A percentile compares a stretch with the other conserved stretches of the same genome.
Evolutionary conservation across 2,329 filamentous ascomycete species (phyloP).

Genomic region (Tolypocladium endophyticum): DNA sequence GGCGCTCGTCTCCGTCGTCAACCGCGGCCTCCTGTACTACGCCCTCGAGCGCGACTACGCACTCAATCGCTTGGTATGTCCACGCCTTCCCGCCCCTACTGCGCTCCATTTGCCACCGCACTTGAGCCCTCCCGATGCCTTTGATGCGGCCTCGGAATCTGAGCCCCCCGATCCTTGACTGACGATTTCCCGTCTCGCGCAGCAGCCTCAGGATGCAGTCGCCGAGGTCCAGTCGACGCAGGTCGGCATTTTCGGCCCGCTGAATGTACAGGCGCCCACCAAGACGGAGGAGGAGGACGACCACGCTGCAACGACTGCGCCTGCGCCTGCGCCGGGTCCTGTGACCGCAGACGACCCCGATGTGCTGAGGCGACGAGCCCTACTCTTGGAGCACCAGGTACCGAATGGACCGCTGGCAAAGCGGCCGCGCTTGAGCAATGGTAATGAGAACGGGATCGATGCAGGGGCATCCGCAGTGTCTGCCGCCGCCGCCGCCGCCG

Average conservation of each 20-base stretch:
- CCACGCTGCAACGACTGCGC: constrained; percentile 12
- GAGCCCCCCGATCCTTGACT: constrained; percentile 1
- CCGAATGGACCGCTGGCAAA: constrained; percentile 48
- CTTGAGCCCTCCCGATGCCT: neutral
- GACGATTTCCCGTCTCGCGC: constrained; percentile 13
- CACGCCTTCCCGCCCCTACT: neutral
- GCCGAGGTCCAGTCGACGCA: constrained; percentile 35
- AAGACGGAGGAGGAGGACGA: constrained; percentile 26
- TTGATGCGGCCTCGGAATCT: neutral
- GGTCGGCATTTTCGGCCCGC: constrained; percentile 47
- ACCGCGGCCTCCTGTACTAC: constrained; percentile 52
- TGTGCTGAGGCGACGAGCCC: constrained; percentile 39
- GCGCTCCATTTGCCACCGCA: neutral
- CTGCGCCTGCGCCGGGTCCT: neutral
- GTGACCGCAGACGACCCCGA: constrained; percentile 23
- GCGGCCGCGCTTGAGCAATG: constrained; percentile 50
- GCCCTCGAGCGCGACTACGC: constrained; percentile 46
- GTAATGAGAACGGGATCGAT: constrained; percentile 45
- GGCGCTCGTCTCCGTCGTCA: constrained; percentile 51
- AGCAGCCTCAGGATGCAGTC: constrained; percentile 38
- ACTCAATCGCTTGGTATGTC: constrained; percentile 35
- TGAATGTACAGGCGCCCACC: constrained; percentile 33
- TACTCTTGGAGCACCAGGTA: constrained; percentile 26
- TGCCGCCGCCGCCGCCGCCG: constrained; percentile 19
- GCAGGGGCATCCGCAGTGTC: constrained; percentile 15